Evolutionary conservation across 164 flowering plant species (phyloP).

Genomic region (Houttuynia cordata): DNA sequence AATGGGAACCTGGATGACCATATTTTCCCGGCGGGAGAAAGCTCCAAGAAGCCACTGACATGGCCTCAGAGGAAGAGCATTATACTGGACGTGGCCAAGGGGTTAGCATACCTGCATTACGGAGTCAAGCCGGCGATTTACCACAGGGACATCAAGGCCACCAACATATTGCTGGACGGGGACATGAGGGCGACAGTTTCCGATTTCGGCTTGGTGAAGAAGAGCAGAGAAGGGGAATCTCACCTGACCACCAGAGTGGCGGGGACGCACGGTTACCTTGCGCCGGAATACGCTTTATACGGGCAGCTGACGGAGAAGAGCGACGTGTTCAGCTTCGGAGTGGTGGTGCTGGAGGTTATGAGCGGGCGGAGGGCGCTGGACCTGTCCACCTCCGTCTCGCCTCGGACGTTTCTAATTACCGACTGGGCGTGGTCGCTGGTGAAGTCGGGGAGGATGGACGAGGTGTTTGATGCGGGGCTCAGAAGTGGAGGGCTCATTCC

Average conservation of each 20-base stretch:
- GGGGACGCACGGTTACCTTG: conserved; percentile 81
- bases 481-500: conserved; percentile 25
- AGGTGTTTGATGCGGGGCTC: conserved; percentile 41
- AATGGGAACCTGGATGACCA: conserved; percentile 64
- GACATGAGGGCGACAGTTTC: conserved; percentile 75
- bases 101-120: conserved; percentile 66
- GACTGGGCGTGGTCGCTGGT: conserved; percentile 85
- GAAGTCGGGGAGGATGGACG: conserved; percentile 40
- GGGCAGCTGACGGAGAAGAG: conserved; percentile 87
- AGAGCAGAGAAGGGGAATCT: conserved; percentile 65
- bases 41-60: conserved; percentile 19
- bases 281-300: conserved; percentile 82
- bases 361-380: conserved; percentile 79
- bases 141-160: conserved; percentile 73
- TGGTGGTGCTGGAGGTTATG: conserved; percentile 68
- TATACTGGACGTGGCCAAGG: conserved; percentile 71
- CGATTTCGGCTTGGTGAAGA: conserved; percentile 72
- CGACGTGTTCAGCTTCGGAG: conserved; percentile 82
- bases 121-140: conserved; percentile 76
- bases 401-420: conserved; percentile 41
- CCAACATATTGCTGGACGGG: conserved; percentile 62
- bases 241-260: conserved; percentile 83
- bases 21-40: conserved; percentile 12
- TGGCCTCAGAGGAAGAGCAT: conserved; percentile 71
- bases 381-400: conserved; percentile 26